These are phyloP conservation scores for Harrya chromipes DNA, from an alignment of 768 basidiomycete species.

Conservation along the genomic window DNA sequence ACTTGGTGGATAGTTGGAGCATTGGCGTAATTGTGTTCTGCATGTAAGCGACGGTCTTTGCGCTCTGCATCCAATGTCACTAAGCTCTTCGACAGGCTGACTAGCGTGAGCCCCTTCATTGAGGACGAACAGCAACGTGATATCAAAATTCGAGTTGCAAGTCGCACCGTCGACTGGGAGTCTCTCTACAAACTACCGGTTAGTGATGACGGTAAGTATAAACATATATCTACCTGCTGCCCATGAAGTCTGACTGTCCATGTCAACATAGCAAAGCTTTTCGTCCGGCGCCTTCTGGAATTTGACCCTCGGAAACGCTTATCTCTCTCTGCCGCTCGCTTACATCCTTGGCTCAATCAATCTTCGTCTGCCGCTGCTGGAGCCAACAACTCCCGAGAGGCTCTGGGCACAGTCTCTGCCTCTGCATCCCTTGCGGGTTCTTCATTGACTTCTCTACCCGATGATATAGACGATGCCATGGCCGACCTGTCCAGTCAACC, in stretches of 20 bases:
- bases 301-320: constrained; percentile 65
- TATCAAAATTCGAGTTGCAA: constrained; percentile 57
- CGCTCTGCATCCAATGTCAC: neutral
- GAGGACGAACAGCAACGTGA: constrained; percentile 64
- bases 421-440: constrained; percentile 14
- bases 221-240: neutral
- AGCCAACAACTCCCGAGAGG: constrained; percentile 1
- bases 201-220: constrained; percentile 45
- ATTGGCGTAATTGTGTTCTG: constrained; percentile 92
- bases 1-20: constrained; percentile 94
- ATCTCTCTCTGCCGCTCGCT: constrained; percentile 62
- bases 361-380: neutral
- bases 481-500: constrained; percentile 12
- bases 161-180: constrained; percentile 61
- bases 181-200: constrained; percentile 40
- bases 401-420: constrained; percentile 3
- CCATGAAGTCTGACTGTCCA: neutral
- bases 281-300: constrained; percentile 64
- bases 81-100: constrained; percentile 49
- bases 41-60: constrained; percentile 53
- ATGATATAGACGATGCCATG: constrained; percentile 21
- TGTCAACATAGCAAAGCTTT: constrained; percentile 57
- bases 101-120: constrained; percentile 75
- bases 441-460: constrained; percentile 21
- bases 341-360: constrained; percentile 71